Evolutionary conservation across 768 basidiomycete species (phyloP).

Genomic region (Mycena latifolia): DNA sequence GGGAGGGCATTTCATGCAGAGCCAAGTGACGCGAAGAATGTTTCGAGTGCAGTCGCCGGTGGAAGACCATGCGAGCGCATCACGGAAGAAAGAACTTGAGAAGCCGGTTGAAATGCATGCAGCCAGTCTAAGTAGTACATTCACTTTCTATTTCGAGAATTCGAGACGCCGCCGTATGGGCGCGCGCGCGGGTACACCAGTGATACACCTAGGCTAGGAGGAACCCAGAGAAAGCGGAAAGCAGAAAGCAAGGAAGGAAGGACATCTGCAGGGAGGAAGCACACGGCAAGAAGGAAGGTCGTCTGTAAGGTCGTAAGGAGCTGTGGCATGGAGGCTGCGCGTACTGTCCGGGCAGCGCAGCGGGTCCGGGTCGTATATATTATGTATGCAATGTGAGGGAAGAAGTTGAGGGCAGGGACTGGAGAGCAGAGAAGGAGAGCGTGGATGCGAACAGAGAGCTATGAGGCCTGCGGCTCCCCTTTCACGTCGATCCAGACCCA

Average conservation of each 20-base stretch:
- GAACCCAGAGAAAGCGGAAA: background rate
- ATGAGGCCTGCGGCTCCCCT: background rate
- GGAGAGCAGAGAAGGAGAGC: background rate
- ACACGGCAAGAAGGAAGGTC: background rate
- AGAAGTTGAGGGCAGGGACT: background rate
- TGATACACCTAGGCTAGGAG: background rate
- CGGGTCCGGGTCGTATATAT: constrained; percentile 5
- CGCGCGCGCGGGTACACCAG: background rate
- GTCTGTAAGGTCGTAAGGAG: constrained; percentile 30
- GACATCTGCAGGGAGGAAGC: background rate
- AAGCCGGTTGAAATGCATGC: too few relatives aligned
- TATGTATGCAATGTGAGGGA: background rate
- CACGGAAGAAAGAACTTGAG: too few relatives aligned
- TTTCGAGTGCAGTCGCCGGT: too few relatives aligned
- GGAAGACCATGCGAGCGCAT: too few relatives aligned
- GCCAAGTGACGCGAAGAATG: too few relatives aligned
- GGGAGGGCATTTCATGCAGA: too few relatives aligned
- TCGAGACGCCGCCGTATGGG: background rate
- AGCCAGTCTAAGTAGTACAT: constrained; percentile 3
- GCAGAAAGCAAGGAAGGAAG: background rate
- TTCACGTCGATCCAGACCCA: constrained; percentile 35
- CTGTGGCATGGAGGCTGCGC: constrained; percentile 11
- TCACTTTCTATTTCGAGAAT: background rate
- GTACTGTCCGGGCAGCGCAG: constrained; percentile 1
- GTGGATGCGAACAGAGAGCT: background rate